Evolutionary conservation across 495 filamentous ascomycete genomes (phyloP), one percentile per base, ranked within the genome.

Genomic region (Trichoderma erinaceum): DNA sequence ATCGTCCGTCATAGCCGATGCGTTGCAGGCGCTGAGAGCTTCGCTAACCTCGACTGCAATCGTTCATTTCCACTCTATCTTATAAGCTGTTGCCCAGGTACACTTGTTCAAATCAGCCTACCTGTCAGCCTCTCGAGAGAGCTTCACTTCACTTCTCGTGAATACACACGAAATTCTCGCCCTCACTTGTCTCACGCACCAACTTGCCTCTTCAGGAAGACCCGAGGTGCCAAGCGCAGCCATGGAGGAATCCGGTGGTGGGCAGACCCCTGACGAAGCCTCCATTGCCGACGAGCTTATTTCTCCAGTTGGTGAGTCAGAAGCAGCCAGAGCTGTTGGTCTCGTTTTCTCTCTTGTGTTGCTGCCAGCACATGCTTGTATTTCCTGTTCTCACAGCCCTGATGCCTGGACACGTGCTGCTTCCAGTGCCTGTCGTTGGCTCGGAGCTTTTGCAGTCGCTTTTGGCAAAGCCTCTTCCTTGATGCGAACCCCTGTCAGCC

Each of bases 301-400:
- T 71, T 77, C 74, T 69, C 81, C 81, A 75, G 82, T 83, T 74
- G 80, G 81, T 83, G 72, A 79, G 81, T 81, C n/a, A 18, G 29
- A 21, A 61, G 15, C 27, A 13, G 23, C 12, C 56, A 5, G 13
- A 48, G 15, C 15, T 48, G 44, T 48, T 48, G 44, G n/a, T 48
- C 13, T 32, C 25, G 0, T 21, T 61, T 10, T 13, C n/a, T 13
- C 56, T 43, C 29, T 2, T 65, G 23, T 46, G n/a, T n/a, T n/a
- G n/a, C n/a, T n/a, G n/a, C n/a, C n/a, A n/a, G n/a, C n/a, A n/a
- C n/a, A n/a, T n/a, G n/a, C n/a, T n/a, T n/a, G n/a, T n/a, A n/a
- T n/a, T 29, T 29, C 1, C 29, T 29, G 29, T 29, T 29, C 29
- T 29, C 29, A 29, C 29, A 1, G 41, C 32, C 68, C 68, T 69